A percentile compares a stretch with the other conserved stretches of the same genome.
Conservation (phyloP, 2,329 filamentous ascomycete genomes). For the Hawksworthiomyces lignivorus region DNA sequence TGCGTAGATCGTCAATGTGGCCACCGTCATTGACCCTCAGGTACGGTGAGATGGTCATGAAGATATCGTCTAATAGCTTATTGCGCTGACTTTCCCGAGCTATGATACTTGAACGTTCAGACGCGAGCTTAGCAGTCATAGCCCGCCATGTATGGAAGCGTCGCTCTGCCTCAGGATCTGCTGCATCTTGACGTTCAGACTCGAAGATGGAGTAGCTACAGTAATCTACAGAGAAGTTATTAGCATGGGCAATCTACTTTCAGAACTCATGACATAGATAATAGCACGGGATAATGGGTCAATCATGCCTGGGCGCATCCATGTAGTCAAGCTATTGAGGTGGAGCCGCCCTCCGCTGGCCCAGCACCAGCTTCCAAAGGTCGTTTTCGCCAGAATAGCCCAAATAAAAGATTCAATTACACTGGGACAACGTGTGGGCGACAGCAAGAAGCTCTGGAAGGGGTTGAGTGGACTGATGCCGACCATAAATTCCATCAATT, state of each 20-base stretch:
- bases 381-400: constrained; percentile 2
- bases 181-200: neutral
- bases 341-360: constrained; percentile 1
- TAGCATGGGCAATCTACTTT: no score
- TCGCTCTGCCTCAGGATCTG: constrained; percentile 9
- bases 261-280: no score
- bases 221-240: no score
- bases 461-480: constrained; percentile 5
- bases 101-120: neutral
- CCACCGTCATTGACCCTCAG: constrained; percentile 3
- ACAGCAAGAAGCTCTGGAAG: constrained; percentile 4
- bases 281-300: no score
- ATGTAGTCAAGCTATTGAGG: constrained; percentile 1
- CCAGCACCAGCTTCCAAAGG: constrained; percentile 11
- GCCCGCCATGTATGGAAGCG: constrained; percentile 11
- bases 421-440: constrained; percentile 5
- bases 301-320: constrained; percentile 1
- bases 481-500: constrained; percentile 3
- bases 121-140: constrained; percentile 6
- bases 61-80: constrained; percentile 7
- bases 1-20: constrained; percentile 2
- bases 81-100: constrained; percentile 1
- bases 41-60: constrained; percentile 1
- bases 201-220: no score
- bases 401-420: constrained; percentile 9